Conservation (phyloP, 2,329 filamentous ascomycete species). For the Corynespora cassiicola region DNA sequence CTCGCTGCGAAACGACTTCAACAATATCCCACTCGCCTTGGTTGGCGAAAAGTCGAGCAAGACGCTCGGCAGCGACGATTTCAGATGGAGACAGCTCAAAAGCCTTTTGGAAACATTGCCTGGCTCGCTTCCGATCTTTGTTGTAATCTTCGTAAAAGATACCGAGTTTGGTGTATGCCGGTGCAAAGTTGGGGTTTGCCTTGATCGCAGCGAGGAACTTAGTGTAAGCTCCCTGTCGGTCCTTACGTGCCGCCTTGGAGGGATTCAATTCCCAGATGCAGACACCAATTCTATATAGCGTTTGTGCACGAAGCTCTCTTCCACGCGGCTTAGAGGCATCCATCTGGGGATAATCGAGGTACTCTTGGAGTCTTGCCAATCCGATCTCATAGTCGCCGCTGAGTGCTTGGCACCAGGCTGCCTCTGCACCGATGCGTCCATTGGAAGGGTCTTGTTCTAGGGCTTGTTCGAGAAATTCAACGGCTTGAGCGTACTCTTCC, state of each 20-base stretch:
- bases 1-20: slow-evolving; percentile 86
- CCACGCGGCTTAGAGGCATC: slow-evolving; percentile 66
- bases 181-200: slow-evolving; percentile 84
- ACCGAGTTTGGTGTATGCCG: slow-evolving; percentile 89
- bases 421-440: slow-evolving; percentile 80
- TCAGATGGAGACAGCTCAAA: slow-evolving; percentile 91
- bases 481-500: slow-evolving; percentile 82
- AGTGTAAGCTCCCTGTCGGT: slow-evolving; percentile 80
- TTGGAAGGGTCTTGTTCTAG: slow-evolving; percentile 75
- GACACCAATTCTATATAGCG: slow-evolving; percentile 83
- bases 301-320: slow-evolving; percentile 80
- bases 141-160: slow-evolving; percentile 91
- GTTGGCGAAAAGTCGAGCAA: slow-evolving; percentile 86
- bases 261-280: slow-evolving; percentile 86
- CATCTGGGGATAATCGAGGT: slow-evolving; percentile 65
- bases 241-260: slow-evolving; percentile 76
- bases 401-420: slow-evolving; percentile 90
- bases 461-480: slow-evolving; percentile 80
- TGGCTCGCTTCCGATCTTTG: slow-evolving; percentile 82
- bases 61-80: slow-evolving; percentile 82
- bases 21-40: slow-evolving; percentile 96
- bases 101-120: slow-evolving; percentile 95
- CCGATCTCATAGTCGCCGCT: slow-evolving; percentile 76
- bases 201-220: slow-evolving; percentile 85
- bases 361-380: slow-evolving; percentile 72